Conservation (phyloP, 257 asterid species). For the Solanum pennellii region DNA sequence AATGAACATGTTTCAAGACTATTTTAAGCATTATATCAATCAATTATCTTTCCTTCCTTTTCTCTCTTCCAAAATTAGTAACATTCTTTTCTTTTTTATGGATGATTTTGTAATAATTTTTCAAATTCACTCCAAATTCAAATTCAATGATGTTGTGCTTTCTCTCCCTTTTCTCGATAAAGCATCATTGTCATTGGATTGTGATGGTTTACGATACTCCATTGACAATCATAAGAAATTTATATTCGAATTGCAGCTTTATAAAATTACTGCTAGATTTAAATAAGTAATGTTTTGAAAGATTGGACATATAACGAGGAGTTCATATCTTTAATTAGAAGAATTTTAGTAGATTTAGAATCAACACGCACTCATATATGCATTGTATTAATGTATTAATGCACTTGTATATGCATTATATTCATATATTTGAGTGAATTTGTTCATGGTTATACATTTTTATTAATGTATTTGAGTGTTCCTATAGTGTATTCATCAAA, state of each 20-base stretch:
- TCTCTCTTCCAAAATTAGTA: neutral
- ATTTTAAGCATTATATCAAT: neutral
- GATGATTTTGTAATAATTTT: neutral
- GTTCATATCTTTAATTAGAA: neutral
- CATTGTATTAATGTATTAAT: neutral
- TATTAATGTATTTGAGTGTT: neutral
- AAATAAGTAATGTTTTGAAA: neutral
- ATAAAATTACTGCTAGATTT: neutral
- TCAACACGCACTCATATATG: neutral
- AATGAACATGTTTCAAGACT: neutral
- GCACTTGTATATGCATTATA: neutral
- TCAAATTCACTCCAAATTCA: neutral
- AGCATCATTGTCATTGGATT: neutral
- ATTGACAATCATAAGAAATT: neutral
- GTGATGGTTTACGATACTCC: neutral
- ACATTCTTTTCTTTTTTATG: too few species aligned
- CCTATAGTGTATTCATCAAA: neutral
- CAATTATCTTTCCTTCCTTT: too few species aligned
- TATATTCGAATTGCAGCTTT: neutral
- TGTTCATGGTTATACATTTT: neutral
- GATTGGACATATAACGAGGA: neutral
- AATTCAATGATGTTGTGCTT: too few species aligned
- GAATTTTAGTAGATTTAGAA: neutral
- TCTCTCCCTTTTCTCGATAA: neutral
- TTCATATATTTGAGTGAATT: neutral